Base-by-base conservation (phyloP, 768 basidiomycete genomes). In the Favolaschia claudopus region DNA sequence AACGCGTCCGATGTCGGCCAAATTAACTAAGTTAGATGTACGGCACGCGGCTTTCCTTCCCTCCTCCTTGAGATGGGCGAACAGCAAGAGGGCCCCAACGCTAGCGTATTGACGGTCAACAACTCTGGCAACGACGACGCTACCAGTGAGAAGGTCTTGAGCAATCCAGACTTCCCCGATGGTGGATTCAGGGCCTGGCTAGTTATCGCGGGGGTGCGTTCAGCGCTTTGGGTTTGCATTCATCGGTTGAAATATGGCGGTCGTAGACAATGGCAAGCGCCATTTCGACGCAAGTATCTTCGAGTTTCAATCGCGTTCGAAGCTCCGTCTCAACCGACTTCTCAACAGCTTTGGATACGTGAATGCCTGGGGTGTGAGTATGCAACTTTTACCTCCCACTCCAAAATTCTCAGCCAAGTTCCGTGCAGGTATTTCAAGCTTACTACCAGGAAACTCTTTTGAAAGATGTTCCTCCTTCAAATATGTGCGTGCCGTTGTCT, bases 351-450 rank as follows among this genome's bases (percentile, higher is more conserved):
- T 82, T 59, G 84, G 84, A 6, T 76, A 79, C 31, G 76, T 82
- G 14, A 85, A 82, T 60, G 70, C 78, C 0, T 83, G 81, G 79
- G 83, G 83, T 14, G 64, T 62, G 36, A 44, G 64, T 40, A 27
- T 27, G 8, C 7, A 28, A 20, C 2, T 10, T n/a, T 14, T 13
- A 45, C 10, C 9, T 34, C 9, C 17, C 6, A n/a, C 8, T 32
- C 28, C n/a, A n/a, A 14, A 28, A 24, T 42, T n/a, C 22, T 43
- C 50, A 47, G 12, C 37, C 3, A 48, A 42, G 10, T 10, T 19
- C 5, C 34, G 31, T 49, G 3, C 39, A 65, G 64, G 64, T 65
- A 7, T 67, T 67, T 43, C 65, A 67, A 55, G 51, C 65, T 2
- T 67, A 64, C 32, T 67, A 67, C 22, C 42, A 64, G 17, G 45